Base-by-base conservation (phyloP, 1,284 basidiomycete species). In the Leccinum variabile region DNA sequence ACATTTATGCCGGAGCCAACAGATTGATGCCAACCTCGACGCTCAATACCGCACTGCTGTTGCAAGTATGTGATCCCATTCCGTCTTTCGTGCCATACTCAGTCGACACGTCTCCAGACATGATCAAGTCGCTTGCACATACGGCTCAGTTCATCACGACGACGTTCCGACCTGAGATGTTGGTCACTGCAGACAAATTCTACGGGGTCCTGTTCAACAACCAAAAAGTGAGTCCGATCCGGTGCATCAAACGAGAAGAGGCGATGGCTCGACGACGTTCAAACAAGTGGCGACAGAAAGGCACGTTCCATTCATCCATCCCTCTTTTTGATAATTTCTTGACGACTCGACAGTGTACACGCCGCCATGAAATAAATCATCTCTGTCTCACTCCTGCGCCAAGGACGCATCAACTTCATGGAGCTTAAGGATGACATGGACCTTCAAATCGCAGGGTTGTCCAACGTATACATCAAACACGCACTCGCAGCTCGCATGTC, bases 141-240 rank as follows among this genome's bases (percentile, higher is more conserved):
- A 89, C 87, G 2, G 97, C 94, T 0, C 97, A 99, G 76, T 99
- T 99, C 78, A 97, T 99, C 75, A 97, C 94, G 32, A 99, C 97
- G 2, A 99, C 97, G 2, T 99, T 99, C 86, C 84, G 97, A 62
- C 92, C 95, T 0, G 97, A 99, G 78, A 95, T 99, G 92, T 83
- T 98, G 63, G 91, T 92, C 9, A 90, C 92, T 2, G 95, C 96
- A 0, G 94, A 97, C 76, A 94, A 96, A 73, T 97, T 96, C 75
- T 98, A 98, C 68, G 97, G 97, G n/a, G 97, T 99, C n/a, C 81
- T 97, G 65, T 99, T 98, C 80, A 95, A 97, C 76, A 93, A 91
- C 68, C 92, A 96, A 72, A 99, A 99, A 77, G 85, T 99, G 65
- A 94, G 91, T 63, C 92, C 90, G 3, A 94, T 97, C 62, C 84